These are phyloP conservation scores for Rhododendron williamsianum DNA, from an alignment of 148 eudicot genomes.

Conservation along the genomic window DNA sequence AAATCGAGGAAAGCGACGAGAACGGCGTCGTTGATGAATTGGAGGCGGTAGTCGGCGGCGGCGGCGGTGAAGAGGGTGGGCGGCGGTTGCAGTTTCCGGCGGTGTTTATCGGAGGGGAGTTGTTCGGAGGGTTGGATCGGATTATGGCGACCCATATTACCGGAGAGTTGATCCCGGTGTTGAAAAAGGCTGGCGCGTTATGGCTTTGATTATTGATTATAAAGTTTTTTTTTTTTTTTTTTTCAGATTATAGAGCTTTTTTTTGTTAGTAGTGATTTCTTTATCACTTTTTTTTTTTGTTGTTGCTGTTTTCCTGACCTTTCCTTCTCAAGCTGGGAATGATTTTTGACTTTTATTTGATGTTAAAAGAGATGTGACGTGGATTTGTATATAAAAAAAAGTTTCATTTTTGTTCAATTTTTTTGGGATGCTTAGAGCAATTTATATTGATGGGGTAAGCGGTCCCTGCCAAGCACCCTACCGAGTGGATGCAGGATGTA, in stretches of 20 bases:
- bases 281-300: background rate
- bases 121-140: constrained; percentile 65
- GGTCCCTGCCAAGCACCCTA: too few relatives aligned
- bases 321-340: background rate
- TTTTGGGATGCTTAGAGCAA: background rate
- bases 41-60: background rate
- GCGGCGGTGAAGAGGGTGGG: background rate
- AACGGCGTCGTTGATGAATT: constrained; percentile 23
- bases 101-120: constrained; percentile 66
- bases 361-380: background rate
- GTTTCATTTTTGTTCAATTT: background rate
- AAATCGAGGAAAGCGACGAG: constrained; percentile 42
- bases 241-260: background rate
- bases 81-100: constrained; percentile 42
- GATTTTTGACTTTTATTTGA: background rate
- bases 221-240: too few relatives aligned
- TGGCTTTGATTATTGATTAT: constrained; percentile 36
- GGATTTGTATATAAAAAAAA: background rate
- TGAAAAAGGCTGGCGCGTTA: constrained; percentile 63
- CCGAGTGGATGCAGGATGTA: too few relatives aligned
- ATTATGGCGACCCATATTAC: constrained; percentile 60
- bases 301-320: background rate
- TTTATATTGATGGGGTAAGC: too few relatives aligned
- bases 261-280: background rate
- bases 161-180: constrained; percentile 55